Base-by-base conservation (phyloP, 495 filamentous ascomycete species). In the Aspergillus cavernicola region DNA sequence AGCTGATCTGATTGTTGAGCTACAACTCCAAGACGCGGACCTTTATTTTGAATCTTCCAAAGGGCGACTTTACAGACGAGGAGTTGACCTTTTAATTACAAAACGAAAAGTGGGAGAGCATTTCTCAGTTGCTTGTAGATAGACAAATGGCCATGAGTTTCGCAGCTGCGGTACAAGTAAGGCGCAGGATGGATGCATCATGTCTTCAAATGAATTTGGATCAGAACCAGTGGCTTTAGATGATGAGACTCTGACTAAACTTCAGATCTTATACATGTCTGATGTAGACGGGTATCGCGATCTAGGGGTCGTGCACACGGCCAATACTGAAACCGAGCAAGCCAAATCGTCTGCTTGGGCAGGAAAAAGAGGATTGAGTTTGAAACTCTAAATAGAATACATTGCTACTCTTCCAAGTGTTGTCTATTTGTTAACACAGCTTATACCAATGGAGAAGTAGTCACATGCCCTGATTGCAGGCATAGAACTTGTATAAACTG, bases 301-400 rank as follows among this genome's bases (percentile, higher is more conserved):
- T n/a, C n/a, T n/a, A n/a, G n/a, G n/a, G n/a, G n/a, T n/a, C n/a
- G n/a, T n/a, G n/a, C n/a, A n/a, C n/a, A n/a, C n/a, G n/a, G n/a
- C n/a, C n/a, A n/a, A n/a, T n/a, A n/a, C n/a, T n/a, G n/a, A n/a
- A n/a, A n/a, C n/a, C n/a, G n/a, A n/a, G n/a, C n/a, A n/a, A n/a
- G n/a, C n/a, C n/a, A n/a, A n/a, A n/a, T n/a, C n/a, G n/a, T n/a
- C n/a, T n/a, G n/a, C n/a, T n/a, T n/a, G n/a, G n/a, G n/a, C n/a
- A n/a, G n/a, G n/a, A 52, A 61, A 15, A 82, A 76, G 55, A 60
- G 64, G 24, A 6, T 69, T 0, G 81, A 84, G 50, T 71, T 72
- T 31, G 62, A 68, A 15, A 77, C 75, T 0, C 42, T 60, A 2
- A 66, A 80, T 36, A 49, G 69, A 18, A 80, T 68, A 0, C 83